These are phyloP conservation scores for Fagopyrum homotropicum DNA, from an alignment of 148 eudicot genomes.

Conservation along the genomic window DNA sequence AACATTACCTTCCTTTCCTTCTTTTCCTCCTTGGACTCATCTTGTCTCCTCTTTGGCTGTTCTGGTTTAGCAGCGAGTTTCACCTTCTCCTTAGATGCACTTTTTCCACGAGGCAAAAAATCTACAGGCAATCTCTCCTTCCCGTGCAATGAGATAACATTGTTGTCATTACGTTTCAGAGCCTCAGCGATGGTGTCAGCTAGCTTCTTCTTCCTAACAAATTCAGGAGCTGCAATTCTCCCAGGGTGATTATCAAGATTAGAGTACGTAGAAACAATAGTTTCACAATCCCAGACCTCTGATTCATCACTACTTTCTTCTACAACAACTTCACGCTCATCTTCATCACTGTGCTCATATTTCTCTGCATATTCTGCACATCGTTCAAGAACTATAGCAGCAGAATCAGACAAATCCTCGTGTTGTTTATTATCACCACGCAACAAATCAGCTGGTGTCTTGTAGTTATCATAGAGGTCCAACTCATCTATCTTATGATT, in stretches of 20 bases:
- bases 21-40: conserved; percentile 96
- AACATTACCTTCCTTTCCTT: conserved; percentile 82
- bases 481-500: conserved; percentile 6
- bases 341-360: conserved; percentile 6
- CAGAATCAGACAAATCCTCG: background rate
- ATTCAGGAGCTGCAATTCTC: conserved; percentile 62
- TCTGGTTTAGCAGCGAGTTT: conserved; percentile 37
- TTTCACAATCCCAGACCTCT: conserved; percentile 91
- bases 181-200: conserved; percentile 43
- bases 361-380: conserved; percentile 8
- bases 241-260: conserved; percentile 95
- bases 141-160: conserved; percentile 65
- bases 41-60: conserved; percentile 47
- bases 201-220: conserved; percentile 52
- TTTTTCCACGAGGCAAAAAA: conserved; percentile 57
- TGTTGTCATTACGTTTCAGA: conserved; percentile 25
- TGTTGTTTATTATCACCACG: background rate
- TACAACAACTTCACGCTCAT: conserved; percentile 35
- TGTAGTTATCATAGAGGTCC: conserved; percentile 3
- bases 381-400: conserved; percentile 8
- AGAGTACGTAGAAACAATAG: conserved; percentile 80
- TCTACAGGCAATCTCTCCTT: conserved; percentile 74
- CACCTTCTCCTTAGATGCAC: conserved; percentile 33
- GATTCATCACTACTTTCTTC: conserved; percentile 89
- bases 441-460: conserved; percentile 11